phyloP scores from a whole-genome alignment of 306 rosid genomes.

The Vigna hirtella region DNA sequence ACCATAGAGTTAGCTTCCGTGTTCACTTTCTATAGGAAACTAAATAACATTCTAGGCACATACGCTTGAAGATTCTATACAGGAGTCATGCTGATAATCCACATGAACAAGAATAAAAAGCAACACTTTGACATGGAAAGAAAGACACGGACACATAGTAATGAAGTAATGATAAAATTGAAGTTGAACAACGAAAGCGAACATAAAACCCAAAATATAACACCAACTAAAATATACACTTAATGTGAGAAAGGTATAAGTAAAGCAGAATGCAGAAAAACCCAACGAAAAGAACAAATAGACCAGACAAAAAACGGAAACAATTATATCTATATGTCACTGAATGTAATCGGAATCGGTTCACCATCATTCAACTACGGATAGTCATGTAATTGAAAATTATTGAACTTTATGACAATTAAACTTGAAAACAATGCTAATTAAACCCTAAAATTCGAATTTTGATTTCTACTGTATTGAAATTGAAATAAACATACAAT shows the following conservation, averaged over 20 bases:
- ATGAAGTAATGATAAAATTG: conserved; percentile 22
- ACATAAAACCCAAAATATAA: conserved; percentile 14
- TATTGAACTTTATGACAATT: neutral
- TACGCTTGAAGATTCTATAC: neutral
- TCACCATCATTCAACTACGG: neutral
- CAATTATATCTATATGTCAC: conserved; percentile 7
- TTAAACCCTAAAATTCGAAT: neutral
- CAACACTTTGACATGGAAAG: conserved; percentile 3
- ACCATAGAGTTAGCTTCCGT: neutral
- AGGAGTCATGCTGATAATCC: neutral
- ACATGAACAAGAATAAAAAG: conserved; percentile 17
- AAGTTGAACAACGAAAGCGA: conserved; percentile 25
- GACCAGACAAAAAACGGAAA: neutral
- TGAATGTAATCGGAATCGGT: neutral
- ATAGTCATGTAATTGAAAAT: neutral
- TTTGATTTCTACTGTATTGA: neutral
- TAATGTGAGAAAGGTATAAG: conserved; percentile 1
- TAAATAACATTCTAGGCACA: conserved; percentile 10
- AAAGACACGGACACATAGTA: neutral
- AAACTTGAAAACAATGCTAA: neutral
- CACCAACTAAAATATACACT: conserved; percentile 15
- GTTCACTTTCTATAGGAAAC: conserved; percentile 8
- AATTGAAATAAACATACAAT: neutral
- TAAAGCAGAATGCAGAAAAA: neutral
- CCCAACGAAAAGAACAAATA: conserved; percentile 1